Conservation (phyloP, 306 rosid species). For the Begonia fuchsioides region DNA sequence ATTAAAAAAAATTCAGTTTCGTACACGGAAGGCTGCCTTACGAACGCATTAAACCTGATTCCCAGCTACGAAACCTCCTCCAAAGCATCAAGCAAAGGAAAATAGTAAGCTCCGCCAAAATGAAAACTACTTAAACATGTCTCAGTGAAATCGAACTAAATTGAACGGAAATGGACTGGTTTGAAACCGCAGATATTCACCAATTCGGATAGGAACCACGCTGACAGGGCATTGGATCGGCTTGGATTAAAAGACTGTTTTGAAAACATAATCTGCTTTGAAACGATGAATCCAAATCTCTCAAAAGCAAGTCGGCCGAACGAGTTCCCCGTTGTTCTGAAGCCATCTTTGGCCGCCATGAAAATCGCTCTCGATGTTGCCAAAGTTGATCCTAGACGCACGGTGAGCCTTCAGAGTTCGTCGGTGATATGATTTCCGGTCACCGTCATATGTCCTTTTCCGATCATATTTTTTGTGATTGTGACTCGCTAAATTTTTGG, state of each 20-base stretch:
- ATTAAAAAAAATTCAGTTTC: slow-evolving; percentile 22
- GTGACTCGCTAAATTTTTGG: not conserved
- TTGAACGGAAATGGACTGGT: too few relatives aligned
- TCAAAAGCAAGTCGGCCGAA: slow-evolving; percentile 34
- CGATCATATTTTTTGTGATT: not conserved
- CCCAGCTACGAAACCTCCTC: slow-evolving; percentile 45
- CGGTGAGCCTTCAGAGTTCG: slow-evolving; percentile 15
- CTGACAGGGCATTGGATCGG: slow-evolving; percentile 34
- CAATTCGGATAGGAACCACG: slow-evolving; percentile 67
- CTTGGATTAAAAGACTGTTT: slow-evolving; percentile 55
- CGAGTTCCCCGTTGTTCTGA: slow-evolving; percentile 57
- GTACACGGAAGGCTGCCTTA: slow-evolving; percentile 92
- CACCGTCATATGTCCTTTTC: not conserved
- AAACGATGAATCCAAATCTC: slow-evolving; percentile 77
- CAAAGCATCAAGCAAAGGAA: slow-evolving; percentile 48
- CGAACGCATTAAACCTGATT: slow-evolving; percentile 47
- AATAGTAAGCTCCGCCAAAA: slow-evolving; percentile 23
- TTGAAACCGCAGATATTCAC: slow-evolving; percentile 46
- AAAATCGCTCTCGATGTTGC: slow-evolving; percentile 36
- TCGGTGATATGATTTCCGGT: not conserved
- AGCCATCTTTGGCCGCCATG: slow-evolving; percentile 68
- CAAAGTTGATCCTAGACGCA: slow-evolving; percentile 49
- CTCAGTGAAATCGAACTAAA: not conserved
- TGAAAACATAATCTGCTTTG: slow-evolving; percentile 68
- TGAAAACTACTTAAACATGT: not conserved